Conservation (phyloP, 176 grass and related monocot species). For the Phoenix dactylifera region DNA sequence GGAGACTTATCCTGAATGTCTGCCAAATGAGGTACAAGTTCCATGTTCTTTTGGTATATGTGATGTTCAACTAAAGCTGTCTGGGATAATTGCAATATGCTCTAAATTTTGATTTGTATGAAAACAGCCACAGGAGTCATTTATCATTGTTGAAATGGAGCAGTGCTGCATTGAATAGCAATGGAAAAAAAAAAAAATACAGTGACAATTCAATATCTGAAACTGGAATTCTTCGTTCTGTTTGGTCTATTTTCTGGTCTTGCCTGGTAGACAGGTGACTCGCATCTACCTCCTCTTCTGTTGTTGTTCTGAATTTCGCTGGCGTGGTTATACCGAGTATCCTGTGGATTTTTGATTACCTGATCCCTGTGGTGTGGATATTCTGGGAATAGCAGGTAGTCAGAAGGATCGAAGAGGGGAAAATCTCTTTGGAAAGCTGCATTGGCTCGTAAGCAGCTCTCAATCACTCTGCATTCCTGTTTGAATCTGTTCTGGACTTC, state of each 20-base stretch:
- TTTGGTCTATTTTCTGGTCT: constrained; percentile 11
- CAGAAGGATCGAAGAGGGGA: constrained; percentile 66
- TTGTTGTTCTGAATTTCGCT: constrained; percentile 13
- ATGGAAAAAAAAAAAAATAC: no score
- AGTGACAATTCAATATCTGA: no score
- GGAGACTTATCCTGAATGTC: no score
- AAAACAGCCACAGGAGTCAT: no score
- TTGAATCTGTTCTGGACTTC: constrained; percentile 48
- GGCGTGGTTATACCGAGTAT: constrained; percentile 7
- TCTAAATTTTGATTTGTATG: no score
- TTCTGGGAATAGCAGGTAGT: constrained; percentile 18
- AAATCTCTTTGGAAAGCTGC: constrained; percentile 20
- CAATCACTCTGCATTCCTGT: constrained; percentile 61
- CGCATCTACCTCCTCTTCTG: constrained; percentile 22
- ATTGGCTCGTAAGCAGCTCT: constrained; percentile 44
- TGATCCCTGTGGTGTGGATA: constrained; percentile 43
- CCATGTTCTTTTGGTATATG: no score
- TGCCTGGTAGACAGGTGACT: constrained; percentile 56
- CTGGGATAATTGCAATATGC: no score
- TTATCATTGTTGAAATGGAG: no score
- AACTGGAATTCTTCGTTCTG: not conserved
- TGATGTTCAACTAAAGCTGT: no score
- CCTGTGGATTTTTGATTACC: not conserved
- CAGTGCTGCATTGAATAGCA: no score
- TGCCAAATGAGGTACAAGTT: no score